Evolutionary conservation across 2,329 filamentous ascomycete genomes (phyloP), one percentile per base, ranked within the genome.

Genomic region (Pseudocercospora fijiensis): DNA sequence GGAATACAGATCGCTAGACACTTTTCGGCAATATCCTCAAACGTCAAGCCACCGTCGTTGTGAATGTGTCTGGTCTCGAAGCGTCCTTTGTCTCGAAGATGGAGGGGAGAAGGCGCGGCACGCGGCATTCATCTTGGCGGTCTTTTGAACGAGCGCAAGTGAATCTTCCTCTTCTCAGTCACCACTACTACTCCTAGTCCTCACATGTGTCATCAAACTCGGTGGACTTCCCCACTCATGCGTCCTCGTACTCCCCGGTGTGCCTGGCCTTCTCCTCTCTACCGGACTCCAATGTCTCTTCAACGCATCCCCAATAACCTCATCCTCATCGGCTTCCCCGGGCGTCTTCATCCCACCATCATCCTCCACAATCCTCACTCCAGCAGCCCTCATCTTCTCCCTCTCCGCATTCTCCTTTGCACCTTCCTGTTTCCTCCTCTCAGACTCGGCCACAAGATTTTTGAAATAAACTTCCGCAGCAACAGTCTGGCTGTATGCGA

Each of bases 401-500:
- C 71, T 56, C 62, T 74, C 73, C 62, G 73, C 72, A 43, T 67
- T 70, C 51, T 74, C 70, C 57, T 75, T 72, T 64, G 72, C 72
- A 0, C 73, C 79, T 64, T 81, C 80, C 0, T 78, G 77, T 67
- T 83, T 85, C 70, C 86, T 81, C 74, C 86, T 85, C 73, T 90
- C 89, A 18, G 87, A 84, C 71, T 95, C 91, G 0, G 83, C 83
- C 4, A 95, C 87, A 60, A 96, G 78, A 13, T 86, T 86, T 77
- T 90, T 91, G 66, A 95, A 88, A 74, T 96, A 95, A 0, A 92
- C 89, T 77, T 96, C 91, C 1, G 91, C 90, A 74, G 92, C 89
- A 7, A 92, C 88, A 0, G 90, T 94, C 13, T 90, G 87, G 66
- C 88, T 91, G 76, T 96, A 96, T 18, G 88, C 86, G n/a, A 92